Base-by-base conservation (phyloP, 768 basidiomycete genomes). In the Leccinum incarnatum region DNA sequence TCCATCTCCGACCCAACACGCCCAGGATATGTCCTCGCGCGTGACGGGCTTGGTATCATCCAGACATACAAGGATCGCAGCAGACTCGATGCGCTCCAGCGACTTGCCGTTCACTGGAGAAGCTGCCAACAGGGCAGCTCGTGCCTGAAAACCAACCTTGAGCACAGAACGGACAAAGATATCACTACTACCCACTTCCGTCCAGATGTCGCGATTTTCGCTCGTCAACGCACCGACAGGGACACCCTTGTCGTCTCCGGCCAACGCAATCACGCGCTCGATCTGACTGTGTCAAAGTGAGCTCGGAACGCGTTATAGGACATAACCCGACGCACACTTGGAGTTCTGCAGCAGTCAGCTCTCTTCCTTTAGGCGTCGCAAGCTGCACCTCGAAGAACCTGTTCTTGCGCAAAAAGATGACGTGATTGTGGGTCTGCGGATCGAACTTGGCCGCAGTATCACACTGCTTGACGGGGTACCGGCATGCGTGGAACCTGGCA, bases 401-500 rank as follows among this genome's bases (percentile, higher is more conserved):
- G 78, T 96, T 95, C 76, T 95, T 95, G 55, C 95, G 85, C 34
- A 98, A 72, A 56, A 96, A 92, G 34, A 95, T 84, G 69, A 97
- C 81, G 75, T 98, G 95, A 64, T 97, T 91, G 75, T 96, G 82
- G 14, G 77, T 72, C 50, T 75, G 72, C 2, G 89, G 76, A 64
- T 91, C 83, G 71, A 93, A 96, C 73, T 94, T 95, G 55, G 75
- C 75, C 6, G 92, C 93, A 1, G 86, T 89, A 68, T 98, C 97
- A 4, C 85, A 83, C 0, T 91, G 90, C 62, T 89, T 86, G 53
- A 79, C 79, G 4, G 97, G 97, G 72, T 93, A 88, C 21, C 97
- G 87, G n/a, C 83, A 86, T 1, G 95, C 80, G 74, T 98, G 97
- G 84, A 99, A 99, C 25, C 89, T 91, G 62, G 42, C 27, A 29